phyloP scores from a whole-genome alignment of 257 asterid genomes.

The Datura wrightii region DNA sequence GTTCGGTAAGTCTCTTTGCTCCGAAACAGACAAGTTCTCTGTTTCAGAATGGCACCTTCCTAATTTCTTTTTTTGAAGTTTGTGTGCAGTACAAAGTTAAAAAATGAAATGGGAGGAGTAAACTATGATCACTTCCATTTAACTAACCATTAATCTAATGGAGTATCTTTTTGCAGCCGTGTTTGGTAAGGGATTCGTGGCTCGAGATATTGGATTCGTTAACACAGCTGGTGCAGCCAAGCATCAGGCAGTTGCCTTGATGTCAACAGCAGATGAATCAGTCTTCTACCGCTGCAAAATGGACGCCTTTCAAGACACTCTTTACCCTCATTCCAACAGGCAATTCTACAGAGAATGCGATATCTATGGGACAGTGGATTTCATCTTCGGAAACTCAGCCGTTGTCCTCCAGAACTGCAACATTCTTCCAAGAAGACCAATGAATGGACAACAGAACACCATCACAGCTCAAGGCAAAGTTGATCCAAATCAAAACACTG shows the following conservation, averaged over 20 bases:
- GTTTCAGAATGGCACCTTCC: background rate
- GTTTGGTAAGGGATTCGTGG: slow-evolving; percentile 69
- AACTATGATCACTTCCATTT: too few relatives aligned
- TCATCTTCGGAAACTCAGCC: slow-evolving; percentile 63
- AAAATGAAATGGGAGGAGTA: too few relatives aligned
- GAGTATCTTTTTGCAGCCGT: background rate
- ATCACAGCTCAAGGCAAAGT: slow-evolving; percentile 56
- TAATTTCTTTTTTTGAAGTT: background rate
- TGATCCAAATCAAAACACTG: slow-evolving; percentile 66
- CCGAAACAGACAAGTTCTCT: too few relatives aligned
- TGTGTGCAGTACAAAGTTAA: too few relatives aligned
- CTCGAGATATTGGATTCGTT: slow-evolving; percentile 60
- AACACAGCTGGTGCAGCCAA: slow-evolving; percentile 55
- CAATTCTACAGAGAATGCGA: slow-evolving; percentile 61
- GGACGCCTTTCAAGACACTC: slow-evolving; percentile 61
- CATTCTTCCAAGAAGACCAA: slow-evolving; percentile 47
- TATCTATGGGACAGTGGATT: slow-evolving; percentile 60
- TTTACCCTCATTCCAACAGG: slow-evolving; percentile 51
- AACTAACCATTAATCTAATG: too few relatives aligned
- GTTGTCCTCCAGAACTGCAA: slow-evolving; percentile 59
- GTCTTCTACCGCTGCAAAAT: slow-evolving; percentile 53
- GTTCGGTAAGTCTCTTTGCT: slow-evolving; percentile 45
- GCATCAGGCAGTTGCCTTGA: slow-evolving; percentile 59
- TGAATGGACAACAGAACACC: slow-evolving; percentile 52
- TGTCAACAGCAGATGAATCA: slow-evolving; percentile 51